These are phyloP conservation scores for Cryptococcus wingfieldii DNA, from an alignment of 1,284 basidiomycete genomes.

Conservation along the genomic window DNA sequence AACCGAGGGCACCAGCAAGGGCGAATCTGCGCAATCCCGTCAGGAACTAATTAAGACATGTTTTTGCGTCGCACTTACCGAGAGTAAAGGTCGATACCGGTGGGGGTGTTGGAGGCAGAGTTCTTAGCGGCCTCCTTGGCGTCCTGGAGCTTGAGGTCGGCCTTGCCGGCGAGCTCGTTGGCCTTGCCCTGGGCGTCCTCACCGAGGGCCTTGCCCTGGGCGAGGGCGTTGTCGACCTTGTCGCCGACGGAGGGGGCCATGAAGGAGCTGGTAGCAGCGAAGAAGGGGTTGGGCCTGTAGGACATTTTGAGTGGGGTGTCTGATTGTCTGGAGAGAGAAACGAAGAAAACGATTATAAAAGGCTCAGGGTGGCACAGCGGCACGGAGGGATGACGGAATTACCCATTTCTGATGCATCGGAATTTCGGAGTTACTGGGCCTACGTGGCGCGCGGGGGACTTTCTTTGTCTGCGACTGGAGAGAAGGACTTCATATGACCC, in stretches of 20 bases:
- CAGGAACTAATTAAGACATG: neutral
- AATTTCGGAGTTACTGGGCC: neutral
- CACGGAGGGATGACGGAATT: neutral
- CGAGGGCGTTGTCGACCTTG: conserved; percentile 44
- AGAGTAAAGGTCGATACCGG: conserved; percentile 52
- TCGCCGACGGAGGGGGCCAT: conserved; percentile 49
- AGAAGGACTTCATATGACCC: too few relatives aligned
- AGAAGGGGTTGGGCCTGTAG: conserved; percentile 47
- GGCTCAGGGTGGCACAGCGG: neutral
- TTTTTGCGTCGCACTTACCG: conserved; percentile 28
- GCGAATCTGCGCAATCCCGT: conserved; percentile 47
- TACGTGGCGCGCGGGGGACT: neutral
- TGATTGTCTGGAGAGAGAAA: neutral
- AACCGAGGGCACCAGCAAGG: conserved; percentile 84
- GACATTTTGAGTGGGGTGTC: conserved; percentile 20
- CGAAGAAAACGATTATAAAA: neutral
- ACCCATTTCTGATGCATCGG: neutral
- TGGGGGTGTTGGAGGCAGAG: conserved; percentile 35
- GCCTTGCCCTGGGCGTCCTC: conserved; percentile 29
- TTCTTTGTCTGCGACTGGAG: too few relatives aligned
- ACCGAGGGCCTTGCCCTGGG: conserved; percentile 30
- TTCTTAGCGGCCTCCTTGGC: conserved; percentile 44
- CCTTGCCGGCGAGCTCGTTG: conserved; percentile 22
- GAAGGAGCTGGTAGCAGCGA: conserved; percentile 46
- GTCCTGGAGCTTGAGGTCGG: conserved; percentile 32